Evolutionary conservation across 2,329 filamentous ascomycete genomes (phyloP).

Genomic region (Myrmaecium sp.): DNA sequence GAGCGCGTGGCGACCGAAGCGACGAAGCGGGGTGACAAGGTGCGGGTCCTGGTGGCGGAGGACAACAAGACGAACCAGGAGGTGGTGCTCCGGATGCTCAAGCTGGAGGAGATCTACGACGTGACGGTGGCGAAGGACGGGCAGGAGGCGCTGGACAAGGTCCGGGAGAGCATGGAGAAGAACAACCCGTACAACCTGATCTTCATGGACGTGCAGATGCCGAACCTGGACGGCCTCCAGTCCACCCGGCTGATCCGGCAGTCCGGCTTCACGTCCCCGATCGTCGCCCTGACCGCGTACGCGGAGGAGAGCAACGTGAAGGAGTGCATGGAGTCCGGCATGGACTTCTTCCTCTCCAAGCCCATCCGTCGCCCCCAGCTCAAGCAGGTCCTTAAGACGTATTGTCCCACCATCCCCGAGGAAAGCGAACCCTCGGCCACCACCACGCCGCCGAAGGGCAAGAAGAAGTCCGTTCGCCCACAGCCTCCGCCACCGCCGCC

Average conservation of each 20-base stretch:
- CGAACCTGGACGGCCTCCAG: constrained; percentile 76
- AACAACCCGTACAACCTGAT: constrained; percentile 66
- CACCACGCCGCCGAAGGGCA: not conserved
- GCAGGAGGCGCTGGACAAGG: constrained; percentile 73
- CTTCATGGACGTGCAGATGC: constrained; percentile 96
- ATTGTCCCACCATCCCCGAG: constrained; percentile 67
- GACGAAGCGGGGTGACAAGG: constrained; percentile 37
- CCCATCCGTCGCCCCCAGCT: constrained; percentile 67
- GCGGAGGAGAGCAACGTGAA: constrained; percentile 75
- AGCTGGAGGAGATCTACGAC: constrained; percentile 67
- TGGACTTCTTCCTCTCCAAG: constrained; percentile 73
- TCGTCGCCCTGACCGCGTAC: constrained; percentile 81
- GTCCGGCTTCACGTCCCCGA: constrained; percentile 74
- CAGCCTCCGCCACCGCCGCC: too few species aligned
- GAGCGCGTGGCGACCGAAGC: constrained; percentile 47
- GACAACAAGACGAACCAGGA: constrained; percentile 40
- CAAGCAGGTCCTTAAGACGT: constrained; percentile 67
- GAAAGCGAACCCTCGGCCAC: constrained; percentile 29
- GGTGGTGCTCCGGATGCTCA: constrained; percentile 44
- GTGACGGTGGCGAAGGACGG: constrained; percentile 63
- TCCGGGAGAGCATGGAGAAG: constrained; percentile 64
- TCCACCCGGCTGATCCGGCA: constrained; percentile 71
- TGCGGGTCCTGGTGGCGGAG: constrained; percentile 76
- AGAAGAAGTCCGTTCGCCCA: not conserved
- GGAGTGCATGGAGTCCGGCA: constrained; percentile 61